These are phyloP conservation scores for Apium graveolens DNA, from an alignment of 129 eudicot genomes.

Conservation along the genomic window DNA sequence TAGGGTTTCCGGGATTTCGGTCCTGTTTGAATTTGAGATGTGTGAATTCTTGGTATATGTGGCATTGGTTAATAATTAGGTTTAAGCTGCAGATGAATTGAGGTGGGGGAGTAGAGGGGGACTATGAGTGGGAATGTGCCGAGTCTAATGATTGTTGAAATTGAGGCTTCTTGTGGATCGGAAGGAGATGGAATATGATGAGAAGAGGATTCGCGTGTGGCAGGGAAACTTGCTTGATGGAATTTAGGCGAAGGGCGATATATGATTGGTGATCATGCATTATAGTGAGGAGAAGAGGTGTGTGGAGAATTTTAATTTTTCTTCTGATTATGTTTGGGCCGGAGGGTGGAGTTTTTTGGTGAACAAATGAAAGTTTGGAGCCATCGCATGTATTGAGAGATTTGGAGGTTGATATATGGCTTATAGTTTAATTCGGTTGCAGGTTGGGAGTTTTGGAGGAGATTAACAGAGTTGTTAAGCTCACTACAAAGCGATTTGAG, in stretches of 20 bases:
- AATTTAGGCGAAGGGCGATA: constrained; percentile 26
- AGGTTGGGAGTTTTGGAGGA: constrained; percentile 89
- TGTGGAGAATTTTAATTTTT: constrained; percentile 75
- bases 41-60: constrained; percentile 21
- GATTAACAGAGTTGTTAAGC: constrained; percentile 69
- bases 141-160: constrained; percentile 75
- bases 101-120: constrained; percentile 80
- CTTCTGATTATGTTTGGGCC: constrained; percentile 75
- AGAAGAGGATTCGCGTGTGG: constrained; percentile 37
- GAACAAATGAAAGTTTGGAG: constrained; percentile 91
- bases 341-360: constrained; percentile 73
- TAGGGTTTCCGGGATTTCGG: neutral
- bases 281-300: constrained; percentile 67
- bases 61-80: constrained; percentile 67
- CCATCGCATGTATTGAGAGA: constrained; percentile 84
- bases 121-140: constrained; percentile 80
- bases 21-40: neutral
- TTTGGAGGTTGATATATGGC: constrained; percentile 96
- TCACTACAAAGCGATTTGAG: constrained; percentile 68
- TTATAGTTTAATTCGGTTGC: constrained; percentile 80
- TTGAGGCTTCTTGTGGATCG: constrained; percentile 83
- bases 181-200: constrained; percentile 89
- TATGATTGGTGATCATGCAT: constrained; percentile 75
- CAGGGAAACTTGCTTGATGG: constrained; percentile 58
- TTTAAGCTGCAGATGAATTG: constrained; percentile 93